These are phyloP conservation scores for Cenchrus fungigraminus DNA, from an alignment of 176 grass and related monocot species.

Conservation along the genomic window DNA sequence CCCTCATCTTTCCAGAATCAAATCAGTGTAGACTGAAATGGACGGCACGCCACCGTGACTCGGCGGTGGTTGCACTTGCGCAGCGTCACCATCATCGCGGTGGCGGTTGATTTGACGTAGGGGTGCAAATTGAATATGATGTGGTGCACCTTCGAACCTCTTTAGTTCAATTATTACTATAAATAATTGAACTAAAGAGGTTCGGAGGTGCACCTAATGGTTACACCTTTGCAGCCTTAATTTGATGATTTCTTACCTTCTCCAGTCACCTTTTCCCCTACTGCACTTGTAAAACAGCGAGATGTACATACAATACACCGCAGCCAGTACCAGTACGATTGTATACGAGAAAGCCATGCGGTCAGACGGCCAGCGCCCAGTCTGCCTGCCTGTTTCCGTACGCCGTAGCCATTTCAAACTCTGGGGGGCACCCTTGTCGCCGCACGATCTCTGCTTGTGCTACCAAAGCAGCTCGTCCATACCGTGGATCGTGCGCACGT, in stretches of 20 bases:
- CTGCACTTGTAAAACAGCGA: neutral
- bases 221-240: too few species aligned
- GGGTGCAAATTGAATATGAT: too few species aligned
- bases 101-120: neutral
- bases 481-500: neutral
- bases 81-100: conserved; percentile 11
- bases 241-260: conserved; percentile 39
- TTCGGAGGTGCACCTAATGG: too few species aligned
- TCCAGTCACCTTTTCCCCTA: neutral
- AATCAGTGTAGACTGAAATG: conserved; percentile 27
- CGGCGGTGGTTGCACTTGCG: neutral
- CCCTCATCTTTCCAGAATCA: neutral
- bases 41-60: conserved; percentile 35
- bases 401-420: neutral
- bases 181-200: too few species aligned
- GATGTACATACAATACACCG: neutral
- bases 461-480: neutral
- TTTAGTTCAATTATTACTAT: too few species aligned
- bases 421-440: too few species aligned
- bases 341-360: neutral
- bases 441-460: neutral
- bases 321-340: neutral
- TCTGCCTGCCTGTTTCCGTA: neutral
- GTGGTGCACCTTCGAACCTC: too few species aligned
- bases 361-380: neutral